Conservation (phyloP, 768 basidiomycete species). For the Leccinum sublutescens region DNA sequence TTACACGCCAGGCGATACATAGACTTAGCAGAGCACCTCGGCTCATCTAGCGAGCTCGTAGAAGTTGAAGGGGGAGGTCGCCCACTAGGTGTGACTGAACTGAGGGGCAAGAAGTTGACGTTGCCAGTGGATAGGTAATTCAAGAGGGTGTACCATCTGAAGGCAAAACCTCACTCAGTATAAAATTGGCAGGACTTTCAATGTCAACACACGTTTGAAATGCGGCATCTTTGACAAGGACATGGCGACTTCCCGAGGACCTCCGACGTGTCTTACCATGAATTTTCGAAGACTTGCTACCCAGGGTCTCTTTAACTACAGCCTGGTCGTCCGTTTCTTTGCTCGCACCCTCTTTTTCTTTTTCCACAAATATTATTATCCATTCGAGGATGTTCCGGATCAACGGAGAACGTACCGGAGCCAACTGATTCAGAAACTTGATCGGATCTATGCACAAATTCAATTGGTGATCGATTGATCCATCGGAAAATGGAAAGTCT, state of each 20-base stretch:
- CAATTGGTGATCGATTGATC: not conserved
- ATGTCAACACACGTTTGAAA: not conserved
- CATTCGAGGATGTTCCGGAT: too few relatives aligned
- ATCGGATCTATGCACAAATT: not conserved
- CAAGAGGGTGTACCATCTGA: not conserved
- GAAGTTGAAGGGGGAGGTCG: not conserved
- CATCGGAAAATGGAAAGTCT: not conserved
- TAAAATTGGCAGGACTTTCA: not conserved
- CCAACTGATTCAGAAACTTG: not conserved
- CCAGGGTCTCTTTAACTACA: not conserved
- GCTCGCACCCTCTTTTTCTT: not conserved
- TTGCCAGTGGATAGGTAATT: not conserved
- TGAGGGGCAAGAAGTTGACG: not conserved
- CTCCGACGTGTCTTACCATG: not conserved
- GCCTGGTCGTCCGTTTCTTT: not conserved
- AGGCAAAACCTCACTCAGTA: not conserved
- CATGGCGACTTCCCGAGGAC: not conserved
- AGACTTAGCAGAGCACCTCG: not conserved
- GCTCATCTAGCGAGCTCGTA: not conserved
- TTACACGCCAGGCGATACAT: not conserved
- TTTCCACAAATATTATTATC: not conserved
- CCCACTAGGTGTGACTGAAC: not conserved
- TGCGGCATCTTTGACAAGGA: not conserved
- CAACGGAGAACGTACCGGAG: not conserved
- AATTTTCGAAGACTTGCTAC: not conserved